These are phyloP conservation scores for Gossypium arboreum DNA, from an alignment of 345 rosid genomes.

Conservation along the genomic window DNA sequence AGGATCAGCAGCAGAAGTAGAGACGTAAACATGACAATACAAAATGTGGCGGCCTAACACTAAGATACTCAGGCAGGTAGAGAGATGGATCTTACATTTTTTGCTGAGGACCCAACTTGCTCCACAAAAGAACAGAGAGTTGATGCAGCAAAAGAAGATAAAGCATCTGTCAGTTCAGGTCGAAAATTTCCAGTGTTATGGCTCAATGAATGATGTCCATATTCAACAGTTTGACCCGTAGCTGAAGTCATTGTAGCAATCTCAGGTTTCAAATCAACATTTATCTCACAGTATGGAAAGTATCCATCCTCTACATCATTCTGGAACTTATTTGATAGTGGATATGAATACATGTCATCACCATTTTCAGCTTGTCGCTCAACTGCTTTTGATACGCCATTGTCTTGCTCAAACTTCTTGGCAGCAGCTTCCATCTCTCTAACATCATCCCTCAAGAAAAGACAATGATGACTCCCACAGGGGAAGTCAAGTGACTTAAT, in stretches of 20 bases:
- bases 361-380: conserved; percentile 32
- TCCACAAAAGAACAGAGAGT: conserved; percentile 41
- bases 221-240: conserved; percentile 18
- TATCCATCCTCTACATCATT: conserved; percentile 52
- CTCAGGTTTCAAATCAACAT: conserved; percentile 29
- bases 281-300: conserved; percentile 62
- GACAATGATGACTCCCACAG: conserved; percentile 60
- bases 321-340: conserved; percentile 35
- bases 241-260: conserved; percentile 14
- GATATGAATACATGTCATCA: conserved; percentile 52
- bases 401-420: conserved; percentile 67
- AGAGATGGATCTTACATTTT: conserved; percentile 47
- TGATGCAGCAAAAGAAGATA: conserved; percentile 45
- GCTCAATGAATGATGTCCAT: conserved; percentile 18
- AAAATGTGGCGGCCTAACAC: background rate
- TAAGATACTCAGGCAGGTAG: conserved; percentile 11
- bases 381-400: conserved; percentile 34
- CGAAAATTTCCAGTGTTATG: conserved; percentile 19
- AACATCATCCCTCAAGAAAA: conserved; percentile 74
- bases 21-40: background rate
- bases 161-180: conserved; percentile 26
- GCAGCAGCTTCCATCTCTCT: conserved; percentile 81
- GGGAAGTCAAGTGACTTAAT: conserved; percentile 55
- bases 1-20: background rate
- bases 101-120: conserved; percentile 35